Base-by-base conservation (phyloP, 768 basidiomycete species). In the Boletellus emodensis region DNA sequence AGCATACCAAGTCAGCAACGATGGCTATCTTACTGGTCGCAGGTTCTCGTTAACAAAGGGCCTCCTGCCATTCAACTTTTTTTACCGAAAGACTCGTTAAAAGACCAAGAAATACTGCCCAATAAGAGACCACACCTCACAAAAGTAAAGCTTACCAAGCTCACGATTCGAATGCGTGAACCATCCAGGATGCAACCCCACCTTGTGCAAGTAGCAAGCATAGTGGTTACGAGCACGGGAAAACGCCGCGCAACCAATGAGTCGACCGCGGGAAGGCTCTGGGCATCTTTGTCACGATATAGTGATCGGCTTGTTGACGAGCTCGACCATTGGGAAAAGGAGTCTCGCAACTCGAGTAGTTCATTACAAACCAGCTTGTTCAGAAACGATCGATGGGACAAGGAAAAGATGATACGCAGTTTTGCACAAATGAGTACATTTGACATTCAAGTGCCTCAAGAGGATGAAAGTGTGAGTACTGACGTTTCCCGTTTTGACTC, bases 1-100 rank as follows among this genome's bases (percentile, higher is more conserved):
- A 87, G 83, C 54, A 92, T 92, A 56, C 85, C 90, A 0, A 87
- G 84, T 50, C 90, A 92, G 64, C 77, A 82, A 2, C 81, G 90
- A 17, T 91, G 83, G 75, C 70, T 94, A 5, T 76, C 80, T 56
- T 93, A 92, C 61, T 93, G 86, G 86, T 80, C 83, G 0, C 72
- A 82, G 11, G 61, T 84, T n/a, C 72, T 87, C 14, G 71, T 78
- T 4, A 71, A 77, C 41, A 76, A 78, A 36, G 81, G 75, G 0
- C 85, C 84, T 4, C 52, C 66, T 3, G 72, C 75, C 22, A 64
- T 84, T 44, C 82, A 78, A 78, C 60, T 67, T 11, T 49, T 44
- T 18, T 22, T n/a, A 28, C 8, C 26, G 11, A 42, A 35, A 6
- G 41, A 24, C n/a, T 13, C 12, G n/a, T n/a, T 18, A 1, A 32